phyloP scores from a whole-genome alignment of 108 stramenopile species.

The Fistulifera pelliculosa region DNA sequence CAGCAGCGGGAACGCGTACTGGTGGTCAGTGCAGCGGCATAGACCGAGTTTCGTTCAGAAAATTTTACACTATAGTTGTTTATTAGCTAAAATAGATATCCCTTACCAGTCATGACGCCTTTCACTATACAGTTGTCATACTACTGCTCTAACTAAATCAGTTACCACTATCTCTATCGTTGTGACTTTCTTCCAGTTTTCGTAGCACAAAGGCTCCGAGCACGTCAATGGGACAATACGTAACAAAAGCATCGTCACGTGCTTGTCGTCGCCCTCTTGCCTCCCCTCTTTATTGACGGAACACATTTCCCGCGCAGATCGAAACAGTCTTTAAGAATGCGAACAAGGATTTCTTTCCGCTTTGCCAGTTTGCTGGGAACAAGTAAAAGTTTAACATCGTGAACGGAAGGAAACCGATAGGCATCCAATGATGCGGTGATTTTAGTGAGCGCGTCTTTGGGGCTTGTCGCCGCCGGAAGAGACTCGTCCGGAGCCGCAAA shows the following conservation, averaged over 20 bases:
- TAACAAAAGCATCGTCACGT: constrained; percentile 31
- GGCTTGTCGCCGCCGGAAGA: constrained; percentile 1
- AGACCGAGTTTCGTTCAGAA: no score
- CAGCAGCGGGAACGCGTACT: no score
- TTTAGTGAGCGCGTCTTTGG: constrained; percentile 42
- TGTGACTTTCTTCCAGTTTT: no score
- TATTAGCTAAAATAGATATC: no score
- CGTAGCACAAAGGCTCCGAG: constrained; percentile 37
- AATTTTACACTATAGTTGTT: no score
- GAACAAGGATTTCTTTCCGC: constrained; percentile 33
- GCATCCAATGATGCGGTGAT: constrained; percentile 47
- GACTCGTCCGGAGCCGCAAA: not conserved
- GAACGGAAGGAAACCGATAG: constrained; percentile 21
- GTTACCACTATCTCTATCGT: no score
- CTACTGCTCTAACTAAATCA: no score
- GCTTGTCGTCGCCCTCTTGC: constrained; percentile 1
- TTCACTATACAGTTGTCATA: no score
- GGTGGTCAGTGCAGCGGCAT: no score
- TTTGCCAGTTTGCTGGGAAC: constrained; percentile 32
- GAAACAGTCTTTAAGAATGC: constrained; percentile 53
- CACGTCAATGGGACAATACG: constrained; percentile 31
- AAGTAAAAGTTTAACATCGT: constrained; percentile 53
- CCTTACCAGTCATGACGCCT: no score
- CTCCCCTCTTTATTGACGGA: constrained; percentile 17
- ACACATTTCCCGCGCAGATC: constrained; percentile 65